Conservation (phyloP, 2,329 filamentous ascomycete genomes). For the Tolypocladium amazonense region DNA sequence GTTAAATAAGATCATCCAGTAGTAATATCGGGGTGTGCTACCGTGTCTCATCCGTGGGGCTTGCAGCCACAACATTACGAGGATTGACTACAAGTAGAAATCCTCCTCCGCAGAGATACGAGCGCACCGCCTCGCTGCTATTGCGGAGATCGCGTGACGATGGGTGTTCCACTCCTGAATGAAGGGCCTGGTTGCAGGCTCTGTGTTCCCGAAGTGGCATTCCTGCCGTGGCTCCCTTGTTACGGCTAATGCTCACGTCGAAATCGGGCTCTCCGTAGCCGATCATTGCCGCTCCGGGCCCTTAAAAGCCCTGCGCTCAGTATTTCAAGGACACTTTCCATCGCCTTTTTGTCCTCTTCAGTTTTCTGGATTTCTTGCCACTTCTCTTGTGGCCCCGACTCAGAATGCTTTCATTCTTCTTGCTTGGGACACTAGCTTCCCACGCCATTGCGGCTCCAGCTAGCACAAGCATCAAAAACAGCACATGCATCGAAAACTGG, state of each 20-base stretch:
- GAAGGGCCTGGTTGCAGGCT: not conserved
- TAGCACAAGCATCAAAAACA: not conserved
- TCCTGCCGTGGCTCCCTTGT: not conserved
- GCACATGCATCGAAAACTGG: not conserved
- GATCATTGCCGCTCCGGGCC: not conserved
- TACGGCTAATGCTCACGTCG: not conserved
- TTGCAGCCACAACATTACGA: too few relatives aligned
- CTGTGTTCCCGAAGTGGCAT: not conserved
- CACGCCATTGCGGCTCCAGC: not conserved
- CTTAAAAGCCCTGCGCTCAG: not conserved
- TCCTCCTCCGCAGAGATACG: too few relatives aligned
- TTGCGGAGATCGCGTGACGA: not conserved
- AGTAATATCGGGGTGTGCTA: too few relatives aligned
- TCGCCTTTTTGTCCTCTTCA: not conserved
- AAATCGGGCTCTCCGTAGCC: not conserved
- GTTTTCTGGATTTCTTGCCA: too few relatives aligned
- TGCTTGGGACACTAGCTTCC: not conserved
- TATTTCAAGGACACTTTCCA: not conserved
- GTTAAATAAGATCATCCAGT: too few relatives aligned
- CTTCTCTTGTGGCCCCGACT: too few relatives aligned
- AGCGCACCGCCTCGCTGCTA: too few relatives aligned
- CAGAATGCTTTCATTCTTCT: not conserved
- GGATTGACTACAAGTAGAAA: too few relatives aligned
- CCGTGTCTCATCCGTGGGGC: too few relatives aligned
- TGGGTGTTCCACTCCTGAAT: not conserved